Evolutionary conservation across 129 eudicot species (phyloP).

Genomic region (Centella asiatica): DNA sequence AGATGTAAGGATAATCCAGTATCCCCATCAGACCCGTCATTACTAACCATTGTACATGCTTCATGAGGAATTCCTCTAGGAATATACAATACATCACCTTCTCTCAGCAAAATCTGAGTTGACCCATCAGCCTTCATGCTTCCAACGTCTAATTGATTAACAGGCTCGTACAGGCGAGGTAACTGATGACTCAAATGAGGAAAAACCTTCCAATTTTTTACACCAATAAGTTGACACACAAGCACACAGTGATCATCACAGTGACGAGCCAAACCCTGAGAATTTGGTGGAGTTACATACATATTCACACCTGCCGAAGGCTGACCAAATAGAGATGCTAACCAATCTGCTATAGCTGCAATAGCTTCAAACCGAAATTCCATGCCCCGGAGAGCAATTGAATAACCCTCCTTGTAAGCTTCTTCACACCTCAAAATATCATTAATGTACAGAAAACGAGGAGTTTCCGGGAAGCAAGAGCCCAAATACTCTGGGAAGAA

Average conservation of each 20-base stretch:
- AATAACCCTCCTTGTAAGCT: slow-evolving; percentile 67
- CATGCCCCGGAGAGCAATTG: slow-evolving; percentile 79
- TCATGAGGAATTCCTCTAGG: slow-evolving; percentile 90
- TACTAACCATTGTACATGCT: slow-evolving; percentile 43
- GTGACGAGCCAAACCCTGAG: slow-evolving; percentile 90
- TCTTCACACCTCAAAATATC: slow-evolving; percentile 49
- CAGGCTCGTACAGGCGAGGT: slow-evolving; percentile 69
- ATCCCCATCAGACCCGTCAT: slow-evolving; percentile 18
- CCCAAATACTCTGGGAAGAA: slow-evolving; percentile 28
- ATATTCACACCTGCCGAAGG: slow-evolving; percentile 79
- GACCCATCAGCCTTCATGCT: slow-evolving; percentile 15
- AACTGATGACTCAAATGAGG: slow-evolving; percentile 30
- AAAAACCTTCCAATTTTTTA: slow-evolving; percentile 59
- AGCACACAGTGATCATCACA: slow-evolving; percentile 85
- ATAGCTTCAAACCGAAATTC: slow-evolving; percentile 50
- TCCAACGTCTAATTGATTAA: slow-evolving; percentile 24
- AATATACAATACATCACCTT: slow-evolving; percentile 82
- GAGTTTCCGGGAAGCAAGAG: slow-evolving; percentile 14
- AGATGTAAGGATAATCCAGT: slow-evolving; percentile 56
- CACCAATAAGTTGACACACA: slow-evolving; percentile 69
- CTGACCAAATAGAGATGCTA: slow-evolving; percentile 74
- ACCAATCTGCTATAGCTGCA: slow-evolving; percentile 52
- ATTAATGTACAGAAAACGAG: slow-evolving; percentile 22
- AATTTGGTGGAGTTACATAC: slow-evolving; percentile 76
- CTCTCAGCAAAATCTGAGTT: slow-evolving; percentile 47